These are phyloP conservation scores for Colletotrichum simmondsii DNA, from an alignment of 2,329 filamentous ascomycete species.

Conservation along the genomic window DNA sequence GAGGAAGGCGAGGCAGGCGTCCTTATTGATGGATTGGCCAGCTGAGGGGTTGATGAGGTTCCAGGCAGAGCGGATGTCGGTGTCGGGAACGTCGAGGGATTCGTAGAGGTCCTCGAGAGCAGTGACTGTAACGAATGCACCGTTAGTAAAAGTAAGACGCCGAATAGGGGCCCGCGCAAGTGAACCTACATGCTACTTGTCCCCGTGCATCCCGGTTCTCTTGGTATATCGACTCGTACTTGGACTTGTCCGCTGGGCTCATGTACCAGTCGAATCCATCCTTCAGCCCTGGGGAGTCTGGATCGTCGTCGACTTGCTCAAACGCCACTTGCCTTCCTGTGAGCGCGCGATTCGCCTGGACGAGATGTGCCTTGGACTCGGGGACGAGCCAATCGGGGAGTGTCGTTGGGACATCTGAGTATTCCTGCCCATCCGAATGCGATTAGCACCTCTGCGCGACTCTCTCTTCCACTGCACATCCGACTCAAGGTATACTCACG, in stretches of 20 bases:
- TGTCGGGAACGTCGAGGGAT: constrained; percentile 77
- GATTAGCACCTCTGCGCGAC: constrained; percentile 9
- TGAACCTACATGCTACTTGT: constrained; percentile 77
- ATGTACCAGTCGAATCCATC: constrained; percentile 99
- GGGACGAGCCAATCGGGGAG: constrained; percentile 97
- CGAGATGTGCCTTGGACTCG: constrained; percentile 91
- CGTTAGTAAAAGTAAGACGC: neutral
- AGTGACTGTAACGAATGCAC: constrained; percentile 65
- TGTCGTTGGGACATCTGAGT: constrained; percentile 83
- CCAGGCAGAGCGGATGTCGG: constrained; percentile 91
- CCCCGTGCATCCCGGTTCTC: constrained; percentile 90
- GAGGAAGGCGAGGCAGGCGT: constrained; percentile 92
- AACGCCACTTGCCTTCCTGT: constrained; percentile 84
- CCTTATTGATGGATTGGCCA: constrained; percentile 86
- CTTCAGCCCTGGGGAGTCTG: constrained; percentile 85
- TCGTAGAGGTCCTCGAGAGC: constrained; percentile 87
- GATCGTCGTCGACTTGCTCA: constrained; percentile 85
- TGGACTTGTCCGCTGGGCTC: constrained; percentile 87
- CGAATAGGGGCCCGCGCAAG: neutral
- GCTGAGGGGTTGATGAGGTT: constrained; percentile 96
- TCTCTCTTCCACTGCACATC: neutral
- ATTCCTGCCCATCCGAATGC: constrained; percentile 71
- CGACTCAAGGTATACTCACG: constrained; percentile 61
- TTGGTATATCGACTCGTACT: constrained; percentile 97
- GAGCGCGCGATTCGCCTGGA: constrained; percentile 84